Base-by-base conservation (phyloP, 2,329 filamentous ascomycete species). In the Alternaria metachromatica region DNA sequence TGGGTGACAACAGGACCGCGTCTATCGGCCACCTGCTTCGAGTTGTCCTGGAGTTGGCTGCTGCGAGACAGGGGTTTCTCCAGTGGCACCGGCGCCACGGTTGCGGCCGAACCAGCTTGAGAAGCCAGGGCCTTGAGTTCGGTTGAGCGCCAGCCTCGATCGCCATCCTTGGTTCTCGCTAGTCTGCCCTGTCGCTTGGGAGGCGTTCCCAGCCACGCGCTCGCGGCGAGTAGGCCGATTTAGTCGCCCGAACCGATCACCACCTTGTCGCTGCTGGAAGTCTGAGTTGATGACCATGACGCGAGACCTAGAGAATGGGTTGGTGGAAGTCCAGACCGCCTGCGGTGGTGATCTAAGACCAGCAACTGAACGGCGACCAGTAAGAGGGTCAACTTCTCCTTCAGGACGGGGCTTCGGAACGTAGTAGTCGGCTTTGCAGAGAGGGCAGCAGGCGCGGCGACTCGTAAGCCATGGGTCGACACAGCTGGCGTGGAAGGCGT, bases 401-500 rank as follows among this genome's bases (percentile, higher is more conserved):
- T 89, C 88, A 4, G 92, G 85, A 15, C 93, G 91, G 55, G 94
- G 93, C 82, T 98, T 98, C 0, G 96, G 95, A 3, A 93, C 90
- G 80, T 97, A 98, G 80, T 98, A 99, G 77, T 99, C 96, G 44
- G 95, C 93, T 83, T 99, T 99, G 85, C 96, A 99, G 7, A 99
- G 89, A 6, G 96, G 96, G 79, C 96, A 99, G 84, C 95, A 98
- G 25, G 96, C 96, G 69, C 95, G 90, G 67, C 96, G 89, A 76
- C 92, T 94, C 10, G 96, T 99, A 67, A 99, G 84, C 96, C 96
- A 99, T 11, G 96, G 96, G 73, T 99, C 96, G 53, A 99, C 88
- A 77, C 96, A 99, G 43, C 91, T 92, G 55, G 94, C 94, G 79
- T 99, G 96, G 87, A 98, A 99, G 58, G 95, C 94, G 80, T 99